phyloP scores from a whole-genome alignment of 2,329 filamentous ascomycete species.

The Fusarium tupiense region DNA sequence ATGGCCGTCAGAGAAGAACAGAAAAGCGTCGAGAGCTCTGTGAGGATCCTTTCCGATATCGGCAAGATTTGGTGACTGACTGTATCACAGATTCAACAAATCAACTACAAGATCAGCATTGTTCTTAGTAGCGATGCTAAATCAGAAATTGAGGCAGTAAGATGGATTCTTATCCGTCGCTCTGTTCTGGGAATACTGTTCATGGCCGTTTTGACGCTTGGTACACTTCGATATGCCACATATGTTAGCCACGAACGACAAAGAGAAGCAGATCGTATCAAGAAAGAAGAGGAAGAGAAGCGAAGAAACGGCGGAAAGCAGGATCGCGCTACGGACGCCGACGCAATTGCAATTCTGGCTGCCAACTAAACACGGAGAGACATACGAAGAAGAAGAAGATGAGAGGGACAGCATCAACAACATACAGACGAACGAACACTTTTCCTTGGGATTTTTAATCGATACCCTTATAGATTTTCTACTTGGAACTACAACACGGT shows the following conservation, averaged over 20 bases:
- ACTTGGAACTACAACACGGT: conserved; percentile 18
- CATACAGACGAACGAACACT: conserved; percentile 16
- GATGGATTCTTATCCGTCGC: conserved; percentile 81
- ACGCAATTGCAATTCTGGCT: conserved; percentile 66
- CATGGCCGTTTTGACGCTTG: conserved; percentile 70
- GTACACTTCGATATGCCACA: conserved; percentile 68
- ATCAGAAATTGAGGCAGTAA: conserved; percentile 88
- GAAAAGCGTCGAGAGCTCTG: conserved; percentile 81
- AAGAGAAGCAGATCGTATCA: conserved; percentile 56
- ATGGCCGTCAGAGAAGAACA: conserved; percentile 93
- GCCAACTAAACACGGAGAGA: conserved; percentile 56
- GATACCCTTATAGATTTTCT: conserved; percentile 44
- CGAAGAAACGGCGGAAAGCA: conserved; percentile 56
- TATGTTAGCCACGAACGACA: conserved; percentile 63
- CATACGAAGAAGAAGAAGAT: not conserved
- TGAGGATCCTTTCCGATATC: conserved; percentile 52
- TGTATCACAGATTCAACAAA: conserved; percentile 77
- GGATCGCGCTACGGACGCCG: conserved; percentile 58
- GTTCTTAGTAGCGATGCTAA: conserved; percentile 88
- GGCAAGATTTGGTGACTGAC: conserved; percentile 12
- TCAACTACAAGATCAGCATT: conserved; percentile 97
- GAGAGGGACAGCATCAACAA: conserved; percentile 1
- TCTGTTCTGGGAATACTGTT: conserved; percentile 73
- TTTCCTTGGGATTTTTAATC: conserved; percentile 35
- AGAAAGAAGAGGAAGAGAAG: conserved; percentile 55